A percentile compares a stretch with the other conserved stretches of the same genome.
Conservation (phyloP, 2,329 filamentous ascomycete genomes). For the Aspergillus quadricinctus region DNA sequence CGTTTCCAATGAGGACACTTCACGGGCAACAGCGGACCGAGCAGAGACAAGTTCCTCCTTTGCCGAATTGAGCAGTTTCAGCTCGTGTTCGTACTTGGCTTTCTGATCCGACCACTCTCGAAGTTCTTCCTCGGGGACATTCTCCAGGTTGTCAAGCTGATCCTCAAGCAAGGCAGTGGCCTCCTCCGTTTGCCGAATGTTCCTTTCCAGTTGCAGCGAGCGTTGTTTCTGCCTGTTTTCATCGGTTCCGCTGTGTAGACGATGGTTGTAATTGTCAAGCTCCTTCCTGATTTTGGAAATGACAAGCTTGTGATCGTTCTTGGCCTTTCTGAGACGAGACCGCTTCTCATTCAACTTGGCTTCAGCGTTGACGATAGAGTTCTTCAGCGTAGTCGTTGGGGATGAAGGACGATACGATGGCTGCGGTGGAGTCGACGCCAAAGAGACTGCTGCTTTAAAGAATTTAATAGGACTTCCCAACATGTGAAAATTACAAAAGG, state of each 20-base stretch:
- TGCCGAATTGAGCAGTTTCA: conserved; percentile 47
- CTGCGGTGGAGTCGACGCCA: conserved; percentile 48
- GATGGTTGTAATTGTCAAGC: conserved; percentile 54
- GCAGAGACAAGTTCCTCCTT: conserved; percentile 49
- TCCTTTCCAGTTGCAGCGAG: conserved; percentile 58
- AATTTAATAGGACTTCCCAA: background rate
- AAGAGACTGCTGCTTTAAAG: conserved; percentile 24
- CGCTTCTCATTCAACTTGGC: conserved; percentile 57
- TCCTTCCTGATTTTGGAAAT: conserved; percentile 58
- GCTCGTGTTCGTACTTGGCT: conserved; percentile 51
- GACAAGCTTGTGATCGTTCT: conserved; percentile 58
- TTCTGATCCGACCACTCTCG: conserved; percentile 51
- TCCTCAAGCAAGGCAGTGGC: conserved; percentile 51
- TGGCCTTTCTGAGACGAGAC: conserved; percentile 55
- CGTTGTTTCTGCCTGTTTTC: conserved; percentile 61
- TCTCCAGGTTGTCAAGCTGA: conserved; percentile 53
- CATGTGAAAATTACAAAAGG: background rate
- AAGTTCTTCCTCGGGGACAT: conserved; percentile 54
- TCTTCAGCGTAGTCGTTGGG: conserved; percentile 60
- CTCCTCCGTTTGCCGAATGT: conserved; percentile 60
- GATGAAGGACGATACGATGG: conserved; percentile 60
- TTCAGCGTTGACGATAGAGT: conserved; percentile 60
- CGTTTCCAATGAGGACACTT: conserved; percentile 48
- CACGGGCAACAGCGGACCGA: conserved; percentile 50
- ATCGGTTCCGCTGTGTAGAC: conserved; percentile 55